A percentile compares a stretch with the other conserved stretches of the same genome.
These are phyloP conservation scores for Hysterium pulicare DNA, from an alignment of 2,329 filamentous ascomycete genomes.

Conservation along the genomic window DNA sequence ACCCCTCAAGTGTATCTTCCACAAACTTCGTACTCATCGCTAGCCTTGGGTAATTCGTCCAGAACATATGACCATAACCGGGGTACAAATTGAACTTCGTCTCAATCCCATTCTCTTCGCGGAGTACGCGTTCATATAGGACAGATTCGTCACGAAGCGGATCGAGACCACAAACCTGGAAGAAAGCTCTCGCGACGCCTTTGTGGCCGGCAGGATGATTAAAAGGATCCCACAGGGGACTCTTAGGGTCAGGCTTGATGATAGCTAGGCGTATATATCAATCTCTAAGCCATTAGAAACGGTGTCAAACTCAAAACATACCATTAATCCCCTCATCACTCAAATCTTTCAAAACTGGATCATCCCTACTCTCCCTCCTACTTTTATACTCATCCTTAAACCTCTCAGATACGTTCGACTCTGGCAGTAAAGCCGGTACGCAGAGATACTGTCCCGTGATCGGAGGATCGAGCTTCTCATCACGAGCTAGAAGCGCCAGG, in stretches of 20 bases:
- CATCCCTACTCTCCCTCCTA: conserved; percentile 21
- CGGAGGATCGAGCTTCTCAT: conserved; percentile 38
- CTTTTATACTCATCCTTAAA: conserved; percentile 41
- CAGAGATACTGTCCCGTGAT: conserved; percentile 49
- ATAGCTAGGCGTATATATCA: conserved; percentile 20
- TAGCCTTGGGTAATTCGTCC: conserved; percentile 32
- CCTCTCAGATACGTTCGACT: conserved; percentile 39
- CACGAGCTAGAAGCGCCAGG: conserved; percentile 43
- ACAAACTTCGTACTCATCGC: conserved; percentile 21
- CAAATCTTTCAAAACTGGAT: conserved; percentile 22
- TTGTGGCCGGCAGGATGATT: conserved; percentile 36
- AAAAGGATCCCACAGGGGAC: conserved; percentile 30
- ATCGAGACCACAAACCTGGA: conserved; percentile 49
- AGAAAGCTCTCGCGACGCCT: conserved; percentile 43
- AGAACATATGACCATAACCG: conserved; percentile 44
- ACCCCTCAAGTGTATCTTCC: conserved; percentile 23
- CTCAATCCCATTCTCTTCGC: conserved; percentile 33
- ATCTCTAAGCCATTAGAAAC: no score
- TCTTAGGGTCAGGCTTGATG: conserved; percentile 24
- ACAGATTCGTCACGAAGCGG: conserved; percentile 50
- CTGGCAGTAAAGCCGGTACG: conserved; percentile 44
- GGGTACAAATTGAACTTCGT: conserved; percentile 43
- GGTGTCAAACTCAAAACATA: conserved; percentile 20
- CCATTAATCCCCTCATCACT: conserved; percentile 8
- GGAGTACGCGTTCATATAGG: conserved; percentile 43